Evolutionary conservation across 2,329 filamentous ascomycete species (phyloP).

Genomic region (Calonectria henricotiae): DNA sequence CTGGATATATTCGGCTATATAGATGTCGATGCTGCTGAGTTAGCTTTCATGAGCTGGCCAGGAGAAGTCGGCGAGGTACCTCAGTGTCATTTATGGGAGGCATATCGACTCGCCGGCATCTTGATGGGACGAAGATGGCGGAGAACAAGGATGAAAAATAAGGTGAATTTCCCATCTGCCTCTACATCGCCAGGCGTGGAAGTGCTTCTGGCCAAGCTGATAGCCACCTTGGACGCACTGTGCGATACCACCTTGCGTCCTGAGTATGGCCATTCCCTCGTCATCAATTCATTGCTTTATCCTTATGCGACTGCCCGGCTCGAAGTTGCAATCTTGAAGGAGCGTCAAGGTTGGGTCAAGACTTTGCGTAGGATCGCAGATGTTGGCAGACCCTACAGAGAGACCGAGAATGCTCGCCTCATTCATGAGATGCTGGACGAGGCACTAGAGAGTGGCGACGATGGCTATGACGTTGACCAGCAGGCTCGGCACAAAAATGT

Average conservation of each 20-base stretch:
- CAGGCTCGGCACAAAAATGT: slow-evolving; percentile 34
- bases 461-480: slow-evolving; percentile 40
- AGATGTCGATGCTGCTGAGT: slow-evolving; percentile 38
- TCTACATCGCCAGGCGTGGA: slow-evolving; percentile 25
- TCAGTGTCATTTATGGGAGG: slow-evolving; percentile 54
- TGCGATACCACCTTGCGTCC: slow-evolving; percentile 36
- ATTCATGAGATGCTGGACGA: slow-evolving; percentile 43
- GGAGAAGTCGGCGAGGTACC: slow-evolving; percentile 50
- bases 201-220: slow-evolving; percentile 47
- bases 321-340: slow-evolving; percentile 46
- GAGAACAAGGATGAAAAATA: background rate
- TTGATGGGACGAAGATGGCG: slow-evolving; percentile 44
- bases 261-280: slow-evolving; percentile 44
- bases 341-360: slow-evolving; percentile 42
- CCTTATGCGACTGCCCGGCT: slow-evolving; percentile 50
- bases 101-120: slow-evolving; percentile 50
- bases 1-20: slow-evolving; percentile 51
- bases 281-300: slow-evolving; percentile 51
- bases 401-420: slow-evolving; percentile 33
- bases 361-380: slow-evolving; percentile 9
- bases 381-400: slow-evolving; percentile 40
- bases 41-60: slow-evolving; percentile 46
- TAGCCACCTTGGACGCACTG: slow-evolving; percentile 50
- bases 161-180: background rate
- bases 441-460: slow-evolving; percentile 37